These are phyloP conservation scores for Bonnemaisonia californica DNA, from an alignment of 31 red algal genomes.

Conservation along the genomic window DNA sequence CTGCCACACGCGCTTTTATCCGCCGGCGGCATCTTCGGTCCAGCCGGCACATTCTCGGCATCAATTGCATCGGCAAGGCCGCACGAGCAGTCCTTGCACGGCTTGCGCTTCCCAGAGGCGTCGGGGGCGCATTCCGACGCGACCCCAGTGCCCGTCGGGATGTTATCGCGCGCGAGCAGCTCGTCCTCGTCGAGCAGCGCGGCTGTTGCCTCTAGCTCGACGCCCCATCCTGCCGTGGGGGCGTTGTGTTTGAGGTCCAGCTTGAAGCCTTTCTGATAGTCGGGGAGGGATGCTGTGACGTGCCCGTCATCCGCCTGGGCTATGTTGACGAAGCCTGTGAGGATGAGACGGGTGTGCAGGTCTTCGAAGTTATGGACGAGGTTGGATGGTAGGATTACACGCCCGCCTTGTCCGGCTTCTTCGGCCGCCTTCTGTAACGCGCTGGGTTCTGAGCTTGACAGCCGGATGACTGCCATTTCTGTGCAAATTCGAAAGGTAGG, in stretches of 20 bases:
- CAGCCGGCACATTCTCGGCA: conserved; percentile 24
- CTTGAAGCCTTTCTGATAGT: conserved; percentile 13
- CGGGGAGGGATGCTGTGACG: conserved; percentile 34
- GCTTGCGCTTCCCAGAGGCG: conserved; percentile 46
- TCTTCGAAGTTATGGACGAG: conserved; percentile 1
- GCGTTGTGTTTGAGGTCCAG: conserved; percentile 4
- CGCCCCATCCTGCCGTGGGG: conserved; percentile 11
- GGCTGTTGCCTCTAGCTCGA: conserved; percentile 33
- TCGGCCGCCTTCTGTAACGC: conserved; percentile 19
- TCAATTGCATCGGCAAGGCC: conserved; percentile 62
- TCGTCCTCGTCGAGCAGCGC: conserved; percentile 57
- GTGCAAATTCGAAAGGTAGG: too few species aligned
- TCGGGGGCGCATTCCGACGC: conserved; percentile 2
- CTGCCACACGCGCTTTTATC: conserved; percentile 51
- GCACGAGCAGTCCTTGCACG: conserved; percentile 74
- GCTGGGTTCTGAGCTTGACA: neutral
- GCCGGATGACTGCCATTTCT: neutral
- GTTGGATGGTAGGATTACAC: conserved; percentile 12
- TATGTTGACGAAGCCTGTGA: conserved; percentile 55
- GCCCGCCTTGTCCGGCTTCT: conserved; percentile 12
- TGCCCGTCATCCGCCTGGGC: neutral
- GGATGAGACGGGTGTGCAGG: conserved; percentile 28
- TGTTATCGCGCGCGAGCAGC: conserved; percentile 39
- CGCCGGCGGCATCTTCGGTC: neutral
- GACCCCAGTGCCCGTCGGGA: neutral